Evolutionary conservation across 805 yeast genomes (phyloP).

Genomic region (Metschnikowia lachancei): DNA sequence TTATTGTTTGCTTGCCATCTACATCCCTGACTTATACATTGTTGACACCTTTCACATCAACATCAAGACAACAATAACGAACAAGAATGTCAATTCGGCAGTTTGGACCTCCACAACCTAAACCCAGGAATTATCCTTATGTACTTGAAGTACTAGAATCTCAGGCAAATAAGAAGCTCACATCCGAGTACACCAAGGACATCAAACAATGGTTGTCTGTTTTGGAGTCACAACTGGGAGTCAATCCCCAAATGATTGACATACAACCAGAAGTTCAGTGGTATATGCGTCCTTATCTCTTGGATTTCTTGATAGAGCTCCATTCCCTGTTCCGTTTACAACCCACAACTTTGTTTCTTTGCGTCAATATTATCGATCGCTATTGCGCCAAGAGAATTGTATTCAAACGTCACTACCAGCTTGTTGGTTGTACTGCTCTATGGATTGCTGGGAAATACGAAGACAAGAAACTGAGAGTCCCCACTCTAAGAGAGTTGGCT

Average conservation of each 20-base stretch:
- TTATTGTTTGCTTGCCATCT: neutral
- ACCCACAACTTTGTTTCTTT: slow-evolving; percentile 42
- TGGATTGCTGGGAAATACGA: slow-evolving; percentile 54
- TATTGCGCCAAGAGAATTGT: slow-evolving; percentile 47
- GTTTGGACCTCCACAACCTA: slow-evolving; percentile 28
- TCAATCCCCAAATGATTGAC: slow-evolving; percentile 51
- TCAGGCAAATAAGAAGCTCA: slow-evolving; percentile 41
- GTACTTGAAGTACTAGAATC: slow-evolving; percentile 48
- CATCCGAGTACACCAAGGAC: slow-evolving; percentile 43
- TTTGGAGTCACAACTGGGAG: slow-evolving; percentile 42
- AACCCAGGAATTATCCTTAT: slow-evolving; percentile 38
- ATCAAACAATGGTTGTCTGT: slow-evolving; percentile 38
- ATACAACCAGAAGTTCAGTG: slow-evolving; percentile 48
- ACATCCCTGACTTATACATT: neutral
- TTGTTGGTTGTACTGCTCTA: slow-evolving; percentile 47
- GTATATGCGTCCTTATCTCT: slow-evolving; percentile 46
- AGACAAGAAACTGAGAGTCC: slow-evolving; percentile 58
- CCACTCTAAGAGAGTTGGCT: slow-evolving; percentile 51
- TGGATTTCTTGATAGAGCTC: slow-evolving; percentile 44
- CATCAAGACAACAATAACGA: neutral
- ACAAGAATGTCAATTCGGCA: slow-evolving; percentile 11
- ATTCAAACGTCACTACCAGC: slow-evolving; percentile 46
- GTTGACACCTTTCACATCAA: neutral
- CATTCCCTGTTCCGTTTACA: slow-evolving; percentile 42
- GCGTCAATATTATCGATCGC: slow-evolving; percentile 45